These are phyloP conservation scores for Suillus alpinus DNA, from an alignment of 768 basidiomycete species.

Conservation along the genomic window DNA sequence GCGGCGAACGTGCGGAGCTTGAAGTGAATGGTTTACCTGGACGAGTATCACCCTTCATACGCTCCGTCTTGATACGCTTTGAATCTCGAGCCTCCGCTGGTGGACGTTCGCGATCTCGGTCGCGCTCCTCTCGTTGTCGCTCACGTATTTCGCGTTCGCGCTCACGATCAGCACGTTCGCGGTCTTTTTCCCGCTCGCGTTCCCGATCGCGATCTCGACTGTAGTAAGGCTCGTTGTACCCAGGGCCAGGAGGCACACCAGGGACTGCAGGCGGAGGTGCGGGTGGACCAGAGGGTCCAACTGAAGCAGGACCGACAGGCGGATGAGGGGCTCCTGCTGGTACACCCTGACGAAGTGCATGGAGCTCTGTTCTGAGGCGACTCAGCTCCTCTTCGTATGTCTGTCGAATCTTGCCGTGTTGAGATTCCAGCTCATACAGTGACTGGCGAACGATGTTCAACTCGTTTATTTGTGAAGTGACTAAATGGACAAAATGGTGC, in stretches of 20 bases:
- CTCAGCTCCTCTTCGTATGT: conserved; percentile 85
- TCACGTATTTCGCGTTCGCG: conserved; percentile 38
- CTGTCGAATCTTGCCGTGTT: conserved; percentile 81
- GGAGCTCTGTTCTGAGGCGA: conserved; percentile 67
- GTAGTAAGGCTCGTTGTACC: conserved; percentile 38
- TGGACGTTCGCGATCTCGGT: conserved; percentile 46
- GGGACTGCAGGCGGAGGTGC: conserved; percentile 30
- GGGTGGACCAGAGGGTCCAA: conserved; percentile 32
- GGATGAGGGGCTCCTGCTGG: conserved; percentile 34
- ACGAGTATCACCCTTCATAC: conserved; percentile 40
- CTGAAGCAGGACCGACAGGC: conserved; percentile 31
- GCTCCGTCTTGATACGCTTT: conserved; percentile 59
- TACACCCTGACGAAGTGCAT: conserved; percentile 44
- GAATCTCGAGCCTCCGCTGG: conserved; percentile 48
- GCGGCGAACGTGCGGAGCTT: conserved; percentile 25
- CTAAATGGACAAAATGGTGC: conserved; percentile 35
- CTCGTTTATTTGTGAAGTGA: conserved; percentile 83
- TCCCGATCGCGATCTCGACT: conserved; percentile 35
- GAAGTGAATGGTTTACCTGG: conserved; percentile 35
- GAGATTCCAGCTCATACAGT: conserved; percentile 87
- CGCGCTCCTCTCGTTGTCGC: conserved; percentile 36
- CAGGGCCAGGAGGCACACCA: conserved; percentile 29
- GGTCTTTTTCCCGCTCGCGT: conserved; percentile 41
- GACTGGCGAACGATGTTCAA: conserved; percentile 86
- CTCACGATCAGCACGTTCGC: conserved; percentile 38